Evolutionary conservation across 2,329 filamentous ascomycete genomes (phyloP), one percentile per base, ranked within the genome.

Genomic region (Coniochaeta pulveracea): DNA sequence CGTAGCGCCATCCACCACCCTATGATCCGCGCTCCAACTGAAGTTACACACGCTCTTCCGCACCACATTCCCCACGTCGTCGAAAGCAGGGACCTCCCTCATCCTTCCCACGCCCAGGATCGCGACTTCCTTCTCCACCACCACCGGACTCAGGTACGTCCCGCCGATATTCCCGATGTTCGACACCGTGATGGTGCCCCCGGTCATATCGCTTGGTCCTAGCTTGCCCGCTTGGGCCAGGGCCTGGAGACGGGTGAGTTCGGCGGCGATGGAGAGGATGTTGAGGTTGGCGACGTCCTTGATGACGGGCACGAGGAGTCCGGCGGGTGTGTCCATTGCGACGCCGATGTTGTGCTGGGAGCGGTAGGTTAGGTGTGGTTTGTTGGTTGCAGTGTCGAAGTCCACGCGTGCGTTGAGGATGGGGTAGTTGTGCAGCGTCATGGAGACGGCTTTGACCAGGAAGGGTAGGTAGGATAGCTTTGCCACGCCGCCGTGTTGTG

Each of bases 131-230:
- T 75, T 81, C 41, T 86, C 80, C 29, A 94, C 85, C 46, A 98
- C 85, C 32, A 98, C 83, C 2, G 91, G 91, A 19, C 81, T 79
- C 29, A 96, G 77, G 47, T 93, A 93, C 1, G 84, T 91, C 18
- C 91, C 91, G 35, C 91, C 91, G 28, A 98, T 85, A 46, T 78
- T 93, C 28, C 91, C 91, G 46, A 98, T 94, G 54, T 98, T 98
- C 47, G 86, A 94, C 32, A 98, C 76, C 0, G 91, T 95, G 48
- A 98, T 89, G 2, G 91, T 96, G 11, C 86, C 86, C 34, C 86
- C 86, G 22, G 67, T 71, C 41, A 98, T 67, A 55, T 98, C 88
- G 12, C 70, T 65, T 3, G 77, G 70, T 2, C 74, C 65, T 4
- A 98, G 69, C 54, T 81, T 85, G 19, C 85, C 85, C n/a, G 70